Percentiles rank a stretch among this genome's conserved stretches.
Evolutionary conservation across 75 land plant species (phyloP).

Genomic region (Pinus albicaulis): DNA sequence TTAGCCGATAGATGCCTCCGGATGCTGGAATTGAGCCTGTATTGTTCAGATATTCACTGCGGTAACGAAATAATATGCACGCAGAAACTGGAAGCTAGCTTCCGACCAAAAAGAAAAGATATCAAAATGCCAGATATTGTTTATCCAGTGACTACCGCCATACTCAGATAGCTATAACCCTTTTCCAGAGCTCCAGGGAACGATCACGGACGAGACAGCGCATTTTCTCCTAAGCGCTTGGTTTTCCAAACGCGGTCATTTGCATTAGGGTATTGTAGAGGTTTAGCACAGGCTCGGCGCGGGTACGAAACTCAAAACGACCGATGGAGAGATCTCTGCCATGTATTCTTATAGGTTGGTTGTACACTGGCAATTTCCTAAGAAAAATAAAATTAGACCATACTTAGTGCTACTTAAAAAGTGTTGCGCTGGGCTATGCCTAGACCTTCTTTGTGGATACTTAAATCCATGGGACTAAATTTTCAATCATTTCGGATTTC

Average conservation of each 20-base stretch:
- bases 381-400: too few species aligned
- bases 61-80: background rate
- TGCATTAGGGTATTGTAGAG: conserved; percentile 6
- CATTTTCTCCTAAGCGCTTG: background rate
- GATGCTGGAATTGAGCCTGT: background rate
- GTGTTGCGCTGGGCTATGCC: too few species aligned
- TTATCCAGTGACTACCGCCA: too few species aligned
- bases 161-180: background rate
- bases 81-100: background rate
- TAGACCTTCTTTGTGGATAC: too few species aligned
- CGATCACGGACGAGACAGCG: background rate
- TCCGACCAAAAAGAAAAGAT: background rate
- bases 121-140: background rate
- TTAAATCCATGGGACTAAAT: too few species aligned
- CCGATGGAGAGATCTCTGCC: too few species aligned
- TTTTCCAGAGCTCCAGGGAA: background rate
- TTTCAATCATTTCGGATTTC: too few species aligned
- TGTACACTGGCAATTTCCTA: too few species aligned
- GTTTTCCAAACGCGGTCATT: background rate
- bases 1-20: background rate
- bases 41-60: background rate
- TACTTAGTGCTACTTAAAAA: too few species aligned
- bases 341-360: too few species aligned
- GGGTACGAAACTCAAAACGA: too few species aligned
- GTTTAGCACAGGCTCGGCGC: too few species aligned